Evolutionary conservation across 2,329 filamentous ascomycete genomes (phyloP), one percentile per base, ranked within the genome.

Genomic region (Venturia effusa): DNA sequence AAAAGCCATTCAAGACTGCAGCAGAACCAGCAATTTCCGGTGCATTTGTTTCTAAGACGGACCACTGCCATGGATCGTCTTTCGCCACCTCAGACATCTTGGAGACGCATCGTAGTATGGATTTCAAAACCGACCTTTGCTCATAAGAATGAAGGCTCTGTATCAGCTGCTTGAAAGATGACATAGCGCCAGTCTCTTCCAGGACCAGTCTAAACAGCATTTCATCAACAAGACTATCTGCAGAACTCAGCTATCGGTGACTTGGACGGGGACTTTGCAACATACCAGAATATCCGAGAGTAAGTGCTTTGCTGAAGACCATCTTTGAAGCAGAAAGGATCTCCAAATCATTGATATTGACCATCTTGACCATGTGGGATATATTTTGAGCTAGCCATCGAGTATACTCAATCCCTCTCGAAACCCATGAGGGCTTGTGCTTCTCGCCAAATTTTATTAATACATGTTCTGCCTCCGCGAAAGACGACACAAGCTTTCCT

Each of bases 341-440:
- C 61, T 74, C 67, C 72, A 74, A 68, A 64, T 67, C 39, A 67
- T 73, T 64, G 64, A 68, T 57, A 67, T 74, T 68, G 15, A 69
- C 64, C 6, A 72, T 54, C 70, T 74, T 78, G 74, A 86, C 72
- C 69, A 81, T 73, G 22, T 71, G 66, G 40, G 74, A 77, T 61
- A 94, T 78, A 70, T 86, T 89, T 17, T 74, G 75, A 1, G 86
- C 88, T 45, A 96, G 74, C 92, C 92, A 96, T 37, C 75, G 75
- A 15, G 84, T 82, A 75, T 89, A 96, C 22, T 80, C 73, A 32
- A 78, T 78, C 3, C 88, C 87, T 67, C 86, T 81, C 0, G 84
- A 80, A 40, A 90, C 70, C 89, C 90, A 95, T 0, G 73, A 70
- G 6, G 65, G 62, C 15, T 68, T 67, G 24, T 69, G 71, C 22